phyloP scores from a whole-genome alignment of 1,284 basidiomycete genomes.

The Apiotrichum gracile region DNA sequence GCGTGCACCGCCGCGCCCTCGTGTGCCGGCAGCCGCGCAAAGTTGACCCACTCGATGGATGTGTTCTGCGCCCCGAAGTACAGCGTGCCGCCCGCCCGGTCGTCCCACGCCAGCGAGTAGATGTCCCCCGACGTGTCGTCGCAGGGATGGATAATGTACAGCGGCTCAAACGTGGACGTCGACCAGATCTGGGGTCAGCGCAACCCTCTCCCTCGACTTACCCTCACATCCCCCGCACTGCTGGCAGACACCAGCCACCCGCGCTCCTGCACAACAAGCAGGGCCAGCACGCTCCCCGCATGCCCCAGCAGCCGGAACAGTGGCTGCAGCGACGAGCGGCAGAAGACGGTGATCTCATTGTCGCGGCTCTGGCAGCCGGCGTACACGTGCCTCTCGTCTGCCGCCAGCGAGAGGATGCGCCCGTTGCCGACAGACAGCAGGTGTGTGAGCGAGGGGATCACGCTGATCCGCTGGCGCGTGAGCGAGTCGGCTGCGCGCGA shows the following conservation, averaged over 20 bases:
- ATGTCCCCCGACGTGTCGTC: slow-evolving; percentile 84
- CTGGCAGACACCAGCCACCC: slow-evolving; percentile 77
- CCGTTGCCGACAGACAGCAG: slow-evolving; percentile 41
- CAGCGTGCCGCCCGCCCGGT: slow-evolving; percentile 59
- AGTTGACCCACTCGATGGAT: slow-evolving; percentile 75
- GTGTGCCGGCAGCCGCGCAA: slow-evolving; percentile 40
- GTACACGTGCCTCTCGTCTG: slow-evolving; percentile 67
- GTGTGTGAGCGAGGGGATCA: slow-evolving; percentile 43
- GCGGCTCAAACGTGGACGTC: slow-evolving; percentile 60
- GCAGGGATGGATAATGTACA: slow-evolving; percentile 78
- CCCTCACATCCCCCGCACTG: slow-evolving; percentile 67
- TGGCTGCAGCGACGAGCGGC: slow-evolving; percentile 62
- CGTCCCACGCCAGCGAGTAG: slow-evolving; percentile 78
- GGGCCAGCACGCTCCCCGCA: slow-evolving; percentile 73
- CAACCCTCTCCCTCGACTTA: slow-evolving; percentile 36
- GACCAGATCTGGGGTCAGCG: slow-evolving; percentile 67
- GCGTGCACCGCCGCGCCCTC: not conserved
- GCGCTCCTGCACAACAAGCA: slow-evolving; percentile 69
- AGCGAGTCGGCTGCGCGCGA: slow-evolving; percentile 32
- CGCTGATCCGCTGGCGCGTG: slow-evolving; percentile 40
- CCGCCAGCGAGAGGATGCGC: slow-evolving; percentile 64
- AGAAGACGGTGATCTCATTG: slow-evolving; percentile 68
- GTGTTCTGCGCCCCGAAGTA: slow-evolving; percentile 86
- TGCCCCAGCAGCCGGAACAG: slow-evolving; percentile 75
- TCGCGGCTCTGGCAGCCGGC: slow-evolving; percentile 74